Evolutionary conservation across 108 stramenopile genomes (phyloP), one percentile per base, ranked within the genome.

Genomic region (Cyclotella kingstonii): DNA sequence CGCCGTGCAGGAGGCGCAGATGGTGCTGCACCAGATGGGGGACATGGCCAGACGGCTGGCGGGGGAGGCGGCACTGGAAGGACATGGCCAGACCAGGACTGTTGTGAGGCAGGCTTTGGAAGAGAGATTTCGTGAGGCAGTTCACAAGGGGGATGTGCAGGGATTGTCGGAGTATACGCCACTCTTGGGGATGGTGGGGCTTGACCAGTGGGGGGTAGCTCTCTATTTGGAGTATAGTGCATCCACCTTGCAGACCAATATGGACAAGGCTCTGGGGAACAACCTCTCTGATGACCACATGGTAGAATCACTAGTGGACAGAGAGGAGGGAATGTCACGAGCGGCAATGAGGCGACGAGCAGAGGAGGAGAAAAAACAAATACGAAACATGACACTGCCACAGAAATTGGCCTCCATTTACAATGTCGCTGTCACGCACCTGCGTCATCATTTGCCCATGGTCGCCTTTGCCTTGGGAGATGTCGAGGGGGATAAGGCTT

Each of bases 391-490:
- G 51, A 35, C 71, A 27, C 73, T 81, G 14, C 87, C 83, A 0
- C 73, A 69, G 40, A 45, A 85, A 41, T 29, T 94, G 70, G 92
- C 87, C 26, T 51, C 60, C 45, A 84, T 89, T 8, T 94, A 88
- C 77, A 94, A 94, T 73, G 70, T 66, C 8, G 87, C 89, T 35
- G 85, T 86, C 4, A 84, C 84, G 6, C 77, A 74, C 29, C 45
- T 94, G 44, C 66, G 93, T 7, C 89, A 94, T 74, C 93, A 94
- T 68, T 78, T 94, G 63, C 93, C 93, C 68, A 89, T 94, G 87
- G 87, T 94, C 2, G 82, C 87, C 22, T 80, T 83, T 60, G 84
- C 80, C 18, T 60, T 94, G 45, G 76, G 85, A 28, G 76, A 66
- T 27, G 93, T 86, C 26, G 81, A 89, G 47, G 93, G 93, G 18